A percentile compares a stretch with the other conserved stretches of the same genome.
phyloP scores from a whole-genome alignment of 768 basidiomycete genomes.

The Suillus discolor region DNA sequence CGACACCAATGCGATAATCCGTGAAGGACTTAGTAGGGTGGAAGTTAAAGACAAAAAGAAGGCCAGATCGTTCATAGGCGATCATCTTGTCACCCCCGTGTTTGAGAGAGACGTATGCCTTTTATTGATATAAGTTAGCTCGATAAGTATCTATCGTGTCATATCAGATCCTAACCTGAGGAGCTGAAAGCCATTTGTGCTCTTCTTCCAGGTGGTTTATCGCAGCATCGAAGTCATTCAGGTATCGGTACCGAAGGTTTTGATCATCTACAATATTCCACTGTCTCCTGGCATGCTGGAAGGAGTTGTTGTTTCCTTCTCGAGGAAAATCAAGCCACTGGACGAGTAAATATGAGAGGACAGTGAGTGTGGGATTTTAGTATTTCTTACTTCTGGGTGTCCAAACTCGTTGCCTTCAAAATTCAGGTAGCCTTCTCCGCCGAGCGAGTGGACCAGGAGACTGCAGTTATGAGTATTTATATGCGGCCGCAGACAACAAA shows the following conservation, averaged over 20 bases:
- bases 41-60: constrained; percentile 98
- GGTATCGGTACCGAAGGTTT: constrained; percentile 87
- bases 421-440: constrained; percentile 97
- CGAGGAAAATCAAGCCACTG: constrained; percentile 99
- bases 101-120: constrained; percentile 95
- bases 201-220: constrained; percentile 88
- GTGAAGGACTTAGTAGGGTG: constrained; percentile 88
- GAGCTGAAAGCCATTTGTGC: constrained; percentile 81
- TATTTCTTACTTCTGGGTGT: constrained; percentile 79
- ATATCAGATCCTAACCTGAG: constrained; percentile 57
- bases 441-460: constrained; percentile 86
- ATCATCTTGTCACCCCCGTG: constrained; percentile 92
- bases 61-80: constrained; percentile 90
- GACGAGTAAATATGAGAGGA: background rate
- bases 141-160: background rate
- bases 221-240: constrained; percentile 90
- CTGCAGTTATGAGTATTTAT: constrained; percentile 40
- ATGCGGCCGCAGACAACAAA: background rate
- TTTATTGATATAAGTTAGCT: constrained; percentile 14
- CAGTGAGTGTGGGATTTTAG: background rate
- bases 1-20: constrained; percentile 93
- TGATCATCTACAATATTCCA: constrained; percentile 93
- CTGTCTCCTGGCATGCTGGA: constrained; percentile 95
- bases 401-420: constrained; percentile 99
- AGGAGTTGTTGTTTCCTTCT: constrained; percentile 92